phyloP scores from a whole-genome alignment of 805 yeast species.

The Metschnikowia santaceciliae region DNA sequence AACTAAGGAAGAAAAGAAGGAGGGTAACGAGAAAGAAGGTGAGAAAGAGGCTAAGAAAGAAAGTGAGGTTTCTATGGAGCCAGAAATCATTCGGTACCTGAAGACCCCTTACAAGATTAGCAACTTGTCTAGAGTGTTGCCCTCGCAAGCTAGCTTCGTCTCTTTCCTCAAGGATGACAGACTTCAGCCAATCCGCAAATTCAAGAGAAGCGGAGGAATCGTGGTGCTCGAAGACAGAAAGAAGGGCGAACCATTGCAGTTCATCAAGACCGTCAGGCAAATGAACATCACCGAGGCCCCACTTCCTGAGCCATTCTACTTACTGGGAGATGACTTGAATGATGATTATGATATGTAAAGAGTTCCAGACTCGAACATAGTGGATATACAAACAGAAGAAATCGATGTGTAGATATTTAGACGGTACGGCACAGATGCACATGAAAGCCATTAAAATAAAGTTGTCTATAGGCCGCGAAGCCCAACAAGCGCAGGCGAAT shows the following conservation, averaged over 20 bases:
- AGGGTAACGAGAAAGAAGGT: conserved; percentile 14
- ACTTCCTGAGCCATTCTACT: conserved; percentile 63
- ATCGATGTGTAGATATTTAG: not conserved
- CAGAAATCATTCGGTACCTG: conserved; percentile 48
- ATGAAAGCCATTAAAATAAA: not conserved
- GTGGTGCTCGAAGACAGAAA: conserved; percentile 63
- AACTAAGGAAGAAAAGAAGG: conserved; percentile 21
- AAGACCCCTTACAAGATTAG: conserved; percentile 65
- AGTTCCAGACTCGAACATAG: conserved; percentile 6
- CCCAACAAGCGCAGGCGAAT: not conserved
- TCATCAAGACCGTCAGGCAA: conserved; percentile 83
- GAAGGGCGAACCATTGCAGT: conserved; percentile 57
- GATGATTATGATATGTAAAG: conserved; percentile 18
- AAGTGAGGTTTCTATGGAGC: conserved; percentile 25
- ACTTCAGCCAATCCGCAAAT: conserved; percentile 78
- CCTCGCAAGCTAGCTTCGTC: conserved; percentile 80
- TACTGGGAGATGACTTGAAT: conserved; percentile 53
- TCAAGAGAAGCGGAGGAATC: conserved; percentile 65
- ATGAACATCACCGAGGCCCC: conserved; percentile 71
- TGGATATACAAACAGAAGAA: not conserved
- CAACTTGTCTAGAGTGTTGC: conserved; percentile 85
- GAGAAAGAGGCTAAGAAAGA: conserved; percentile 7
- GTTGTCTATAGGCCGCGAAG: not conserved
- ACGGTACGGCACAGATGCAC: not conserved
- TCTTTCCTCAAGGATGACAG: conserved; percentile 72